Evolutionary conservation across 2,329 filamentous ascomycete genomes (phyloP), one percentile per base, ranked within the genome.

Genomic region (Grosmannia serpens): DNA sequence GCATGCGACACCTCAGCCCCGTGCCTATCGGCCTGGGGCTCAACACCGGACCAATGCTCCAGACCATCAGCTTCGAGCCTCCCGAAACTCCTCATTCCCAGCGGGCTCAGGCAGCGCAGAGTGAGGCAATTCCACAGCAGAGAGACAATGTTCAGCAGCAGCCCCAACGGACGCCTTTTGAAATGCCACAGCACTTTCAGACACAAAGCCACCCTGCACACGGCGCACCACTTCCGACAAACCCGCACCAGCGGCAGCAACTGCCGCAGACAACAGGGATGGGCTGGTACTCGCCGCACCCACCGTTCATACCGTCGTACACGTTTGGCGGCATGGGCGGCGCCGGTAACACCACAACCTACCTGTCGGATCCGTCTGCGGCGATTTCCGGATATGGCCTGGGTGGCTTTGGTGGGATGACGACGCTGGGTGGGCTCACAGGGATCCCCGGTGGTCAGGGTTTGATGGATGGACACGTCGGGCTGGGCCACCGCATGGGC

Each of bases 241-340:
- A 13, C 55, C 15, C 20, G 29, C n/a, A 33, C 22, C n/a, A 9
- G 24, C 24, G 10, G 24, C 53, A 55, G 22, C 52, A n/a, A 11
- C 51, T 15, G 26, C 71, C 70, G 3, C 62, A 72, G 3, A 70
- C 72, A 1, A 71, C 70, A 8, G 4, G 71, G 72, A 31, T 53
- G 7, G 71, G 75, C 60, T 83, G 80, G 80, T 82, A 80, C 24
- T 4, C 27, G 22, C 53, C 26, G 53, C 51, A n/a, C 3, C 20
- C 77, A 9, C 70, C 77, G 0, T 77, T 76, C 0, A 77, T 82
- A 55, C 77, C 78, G 2, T 78, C 79, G 0, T 81, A 80, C 58
- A 68, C 73, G 8, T 80, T 79, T 58, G 60, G 61, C 49, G 53
- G 52, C 27, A 71, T 71, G 41, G 71, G 70, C 22, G 70, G 57